phyloP scores from a whole-genome alignment of 352 stramenopile genomes.

The Phytophthora palmivora region DNA sequence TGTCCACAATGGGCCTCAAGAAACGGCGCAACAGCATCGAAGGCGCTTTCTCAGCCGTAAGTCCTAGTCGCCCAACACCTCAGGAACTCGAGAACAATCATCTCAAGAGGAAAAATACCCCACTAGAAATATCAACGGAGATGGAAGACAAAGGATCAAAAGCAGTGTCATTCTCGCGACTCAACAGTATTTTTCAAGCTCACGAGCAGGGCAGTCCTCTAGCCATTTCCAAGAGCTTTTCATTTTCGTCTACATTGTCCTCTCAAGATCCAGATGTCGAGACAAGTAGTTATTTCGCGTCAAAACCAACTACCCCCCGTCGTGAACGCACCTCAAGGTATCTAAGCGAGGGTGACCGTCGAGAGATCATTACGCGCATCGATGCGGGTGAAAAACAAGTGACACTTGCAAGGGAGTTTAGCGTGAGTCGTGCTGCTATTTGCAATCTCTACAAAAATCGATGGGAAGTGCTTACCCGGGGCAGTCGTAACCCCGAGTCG shows the following conservation, averaged over 20 bases:
- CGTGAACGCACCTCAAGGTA: constrained; percentile 39
- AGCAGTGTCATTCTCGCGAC: constrained; percentile 6
- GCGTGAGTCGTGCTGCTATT: constrained; percentile 56
- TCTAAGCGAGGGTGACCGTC: constrained; percentile 28
- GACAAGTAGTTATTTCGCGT: constrained; percentile 35
- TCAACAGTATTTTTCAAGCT: constrained; percentile 20
- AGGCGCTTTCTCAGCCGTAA: constrained; percentile 22
- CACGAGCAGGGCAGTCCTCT: constrained; percentile 11
- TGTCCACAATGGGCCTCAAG: constrained; percentile 12
- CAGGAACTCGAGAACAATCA: constrained; percentile 11
- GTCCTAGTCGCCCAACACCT: constrained; percentile 4
- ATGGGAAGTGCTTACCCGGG: constrained; percentile 50
- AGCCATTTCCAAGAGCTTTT: constrained; percentile 8
- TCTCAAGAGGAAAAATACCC: constrained; percentile 26
- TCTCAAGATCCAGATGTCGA: constrained; percentile 21
- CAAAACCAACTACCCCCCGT: constrained; percentile 17
- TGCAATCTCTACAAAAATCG: constrained; percentile 71
- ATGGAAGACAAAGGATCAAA: constrained; percentile 1
- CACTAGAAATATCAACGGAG: not conserved
- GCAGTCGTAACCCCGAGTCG: constrained; percentile 30
- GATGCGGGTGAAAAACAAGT: constrained; percentile 58
- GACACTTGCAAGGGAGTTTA: constrained; percentile 53
- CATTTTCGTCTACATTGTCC: constrained; percentile 26
- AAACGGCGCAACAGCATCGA: constrained; percentile 34
- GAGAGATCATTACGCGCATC: constrained; percentile 57